A percentile compares a stretch with the other conserved stretches of the same genome.
These are phyloP conservation scores for Blastomyces parvus DNA, from an alignment of 2,329 filamentous ascomycete genomes.

Conservation along the genomic window DNA sequence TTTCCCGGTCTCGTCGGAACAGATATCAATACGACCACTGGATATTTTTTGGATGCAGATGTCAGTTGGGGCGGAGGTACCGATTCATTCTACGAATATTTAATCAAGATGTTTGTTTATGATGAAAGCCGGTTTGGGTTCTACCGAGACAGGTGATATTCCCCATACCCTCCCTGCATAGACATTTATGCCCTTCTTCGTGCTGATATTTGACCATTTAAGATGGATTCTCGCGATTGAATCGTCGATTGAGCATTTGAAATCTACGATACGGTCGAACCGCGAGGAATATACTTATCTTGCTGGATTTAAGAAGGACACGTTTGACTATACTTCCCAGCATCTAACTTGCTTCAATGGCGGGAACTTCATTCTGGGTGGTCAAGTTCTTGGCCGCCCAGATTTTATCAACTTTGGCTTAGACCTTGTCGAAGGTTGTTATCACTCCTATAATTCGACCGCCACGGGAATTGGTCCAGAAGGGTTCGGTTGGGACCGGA, in stretches of 20 bases:
- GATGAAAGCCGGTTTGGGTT: constrained; percentile 52
- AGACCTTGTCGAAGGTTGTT: constrained; percentile 60
- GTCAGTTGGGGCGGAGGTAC: constrained; percentile 71
- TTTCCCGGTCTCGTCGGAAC: constrained; percentile 69
- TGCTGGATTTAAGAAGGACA: constrained; percentile 29
- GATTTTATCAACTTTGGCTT: constrained; percentile 68
- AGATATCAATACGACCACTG: constrained; percentile 54
- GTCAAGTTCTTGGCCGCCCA: constrained; percentile 54
- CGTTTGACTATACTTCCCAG: constrained; percentile 31
- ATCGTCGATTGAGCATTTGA: constrained; percentile 61
- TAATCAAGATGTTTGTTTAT: constrained; percentile 86
- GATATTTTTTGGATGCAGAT: constrained; percentile 54
- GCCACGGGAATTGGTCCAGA: constrained; percentile 70
- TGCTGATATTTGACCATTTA: neutral
- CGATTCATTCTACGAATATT: constrained; percentile 81
- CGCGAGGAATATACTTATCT: constrained; percentile 66
- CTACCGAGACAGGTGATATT: constrained; percentile 49
- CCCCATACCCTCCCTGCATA: neutral
- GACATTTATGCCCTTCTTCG: neutral
- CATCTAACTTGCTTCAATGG: constrained; percentile 70
- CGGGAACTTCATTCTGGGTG: constrained; percentile 76
- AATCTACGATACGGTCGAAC: constrained; percentile 55
- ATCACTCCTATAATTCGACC: constrained; percentile 60
- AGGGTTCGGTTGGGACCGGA: constrained; percentile 53
- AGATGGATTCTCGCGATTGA: constrained; percentile 68